Conservation (phyloP, 2,329 filamentous ascomycete species). For the Cercospora sesami region DNA sequence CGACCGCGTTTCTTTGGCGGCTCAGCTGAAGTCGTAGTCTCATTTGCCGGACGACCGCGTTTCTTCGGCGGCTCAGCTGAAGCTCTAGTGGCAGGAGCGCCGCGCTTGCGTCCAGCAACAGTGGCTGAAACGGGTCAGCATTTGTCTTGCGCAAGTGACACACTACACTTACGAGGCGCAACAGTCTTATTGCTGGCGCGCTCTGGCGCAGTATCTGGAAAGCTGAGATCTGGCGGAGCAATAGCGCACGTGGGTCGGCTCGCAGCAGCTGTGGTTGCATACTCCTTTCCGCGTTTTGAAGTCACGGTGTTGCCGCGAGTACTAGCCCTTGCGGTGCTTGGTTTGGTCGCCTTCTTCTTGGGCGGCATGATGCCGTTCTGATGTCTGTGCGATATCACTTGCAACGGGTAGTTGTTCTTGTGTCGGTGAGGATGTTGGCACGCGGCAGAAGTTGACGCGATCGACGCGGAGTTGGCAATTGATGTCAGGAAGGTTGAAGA, state of each 20-base stretch:
- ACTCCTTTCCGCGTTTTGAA: slow-evolving; percentile 29
- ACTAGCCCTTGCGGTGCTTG: slow-evolving; percentile 2
- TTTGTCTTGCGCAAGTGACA: background rate
- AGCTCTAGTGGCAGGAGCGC: slow-evolving; percentile 11
- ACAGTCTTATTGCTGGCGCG: slow-evolving; percentile 8
- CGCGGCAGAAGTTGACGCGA: background rate
- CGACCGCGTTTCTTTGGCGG: slow-evolving; percentile 37
- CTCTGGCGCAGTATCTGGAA: slow-evolving; percentile 10
- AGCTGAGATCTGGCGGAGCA: slow-evolving; percentile 13
- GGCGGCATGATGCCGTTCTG: slow-evolving; percentile 24
- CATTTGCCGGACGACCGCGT: slow-evolving; percentile 31
- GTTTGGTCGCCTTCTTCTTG: slow-evolving; percentile 23
- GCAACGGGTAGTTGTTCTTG: background rate
- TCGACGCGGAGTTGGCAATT: background rate
- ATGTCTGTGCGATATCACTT: background rate
- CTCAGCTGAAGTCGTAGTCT: slow-evolving; percentile 8
- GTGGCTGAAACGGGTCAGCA: background rate
- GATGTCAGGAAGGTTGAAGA: background rate
- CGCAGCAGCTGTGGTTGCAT: slow-evolving; percentile 34
- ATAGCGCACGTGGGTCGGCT: slow-evolving; percentile 28
- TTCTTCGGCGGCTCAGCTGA: slow-evolving; percentile 33
- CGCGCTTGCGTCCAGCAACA: background rate
- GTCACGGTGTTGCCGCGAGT: slow-evolving; percentile 23
- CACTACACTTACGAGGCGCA: background rate
- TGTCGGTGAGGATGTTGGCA: background rate